A percentile compares a stretch with the other conserved stretches of the same genome.
Conservation (phyloP, 2,329 filamentous ascomycete species). For the Colletotrichum magnum region DNA sequence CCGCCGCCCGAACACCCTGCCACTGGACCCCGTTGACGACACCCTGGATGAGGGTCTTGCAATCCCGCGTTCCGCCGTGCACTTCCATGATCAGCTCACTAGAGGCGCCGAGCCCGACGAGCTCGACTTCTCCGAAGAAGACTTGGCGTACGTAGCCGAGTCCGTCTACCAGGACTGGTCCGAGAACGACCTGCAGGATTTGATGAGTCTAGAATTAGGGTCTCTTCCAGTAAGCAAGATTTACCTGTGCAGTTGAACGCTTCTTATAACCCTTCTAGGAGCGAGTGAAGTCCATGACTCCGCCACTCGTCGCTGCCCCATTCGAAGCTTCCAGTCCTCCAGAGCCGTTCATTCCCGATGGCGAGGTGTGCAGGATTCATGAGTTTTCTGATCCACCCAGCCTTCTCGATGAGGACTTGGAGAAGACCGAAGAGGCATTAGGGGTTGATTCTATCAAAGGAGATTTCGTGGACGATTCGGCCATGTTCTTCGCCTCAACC, state of each 20-base stretch:
- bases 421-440: conserved; percentile 28
- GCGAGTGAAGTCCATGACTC: conserved; percentile 13
- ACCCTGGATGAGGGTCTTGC: conserved; percentile 34
- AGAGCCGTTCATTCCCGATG: conserved; percentile 43
- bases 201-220: conserved; percentile 21
- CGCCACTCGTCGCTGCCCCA: background rate
- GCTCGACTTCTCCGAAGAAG: conserved; percentile 27
- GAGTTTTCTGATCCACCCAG: conserved; percentile 50
- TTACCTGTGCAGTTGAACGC: background rate
- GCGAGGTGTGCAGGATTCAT: conserved; percentile 44
- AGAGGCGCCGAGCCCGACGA: conserved; percentile 22
- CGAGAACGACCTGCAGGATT: background rate
- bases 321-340: background rate
- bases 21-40: conserved; percentile 36
- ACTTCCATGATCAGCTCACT: conserved; percentile 31
- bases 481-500: background rate
- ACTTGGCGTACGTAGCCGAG: conserved; percentile 19
- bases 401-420: conserved; percentile 34
- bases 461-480: too few species aligned
- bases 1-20: conserved; percentile 19
- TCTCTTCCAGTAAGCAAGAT: background rate
- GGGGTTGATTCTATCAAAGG: background rate
- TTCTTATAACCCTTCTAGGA: conserved; percentile 31
- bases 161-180: background rate
- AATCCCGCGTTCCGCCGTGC: conserved; percentile 24